phyloP scores from a whole-genome alignment of 129 eudicot genomes.

The Pulicaria dysenterica region DNA sequence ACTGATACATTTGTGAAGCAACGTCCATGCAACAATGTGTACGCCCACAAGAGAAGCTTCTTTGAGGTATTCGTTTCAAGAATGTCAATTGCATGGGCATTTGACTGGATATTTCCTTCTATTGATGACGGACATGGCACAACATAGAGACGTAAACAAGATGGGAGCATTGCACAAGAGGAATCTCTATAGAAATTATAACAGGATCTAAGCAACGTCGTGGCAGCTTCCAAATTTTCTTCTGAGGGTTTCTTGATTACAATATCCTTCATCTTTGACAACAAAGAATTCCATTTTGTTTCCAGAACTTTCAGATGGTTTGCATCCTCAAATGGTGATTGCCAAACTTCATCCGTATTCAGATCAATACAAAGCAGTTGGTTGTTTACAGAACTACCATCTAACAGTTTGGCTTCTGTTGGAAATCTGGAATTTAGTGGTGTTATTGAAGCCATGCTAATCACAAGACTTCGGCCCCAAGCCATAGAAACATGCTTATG shows the following conservation, averaged over 20 bases:
- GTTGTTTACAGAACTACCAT: conserved; percentile 45
- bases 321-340: conserved; percentile 70
- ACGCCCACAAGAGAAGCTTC: conserved; percentile 94
- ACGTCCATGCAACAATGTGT: conserved; percentile 81
- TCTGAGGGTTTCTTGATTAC: conserved; percentile 66
- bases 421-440: conserved; percentile 60
- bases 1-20: conserved; percentile 59
- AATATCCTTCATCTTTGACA: conserved; percentile 82
- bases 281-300: conserved; percentile 66
- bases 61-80: conserved; percentile 73
- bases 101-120: conserved; percentile 63
- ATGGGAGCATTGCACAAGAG: conserved; percentile 69
- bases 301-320: conserved; percentile 58
- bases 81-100: conserved; percentile 57
- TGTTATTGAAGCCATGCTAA: conserved; percentile 71
- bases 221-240: conserved; percentile 76
- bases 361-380: conserved; percentile 83
- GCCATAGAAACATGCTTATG: conserved; percentile 80
- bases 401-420: conserved; percentile 45
- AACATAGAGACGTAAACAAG: conserved; percentile 76
- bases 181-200: conserved; percentile 84
- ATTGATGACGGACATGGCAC: conserved; percentile 67
- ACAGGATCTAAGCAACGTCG: conserved; percentile 71
- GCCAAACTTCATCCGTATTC: conserved; percentile 76
- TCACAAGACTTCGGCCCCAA: conserved; percentile 90